Base-by-base conservation (phyloP, 768 basidiomycete species). In the Amylocystis lapponica region DNA sequence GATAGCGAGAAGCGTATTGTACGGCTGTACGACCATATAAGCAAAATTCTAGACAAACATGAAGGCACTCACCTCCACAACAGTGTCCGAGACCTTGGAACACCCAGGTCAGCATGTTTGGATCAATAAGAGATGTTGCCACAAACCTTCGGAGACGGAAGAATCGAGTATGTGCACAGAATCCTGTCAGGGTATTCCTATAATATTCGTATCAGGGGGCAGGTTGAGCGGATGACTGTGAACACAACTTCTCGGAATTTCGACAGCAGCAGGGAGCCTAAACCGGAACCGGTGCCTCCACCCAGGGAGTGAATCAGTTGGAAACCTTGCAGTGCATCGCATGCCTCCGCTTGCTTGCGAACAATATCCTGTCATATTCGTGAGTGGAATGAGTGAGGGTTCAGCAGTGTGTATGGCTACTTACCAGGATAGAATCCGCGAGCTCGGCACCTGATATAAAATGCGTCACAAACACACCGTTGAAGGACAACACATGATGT, bases 241-340 rank as follows among this genome's bases (percentile, higher is more conserved):
- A 34, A 48, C 47, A 55, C 72, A 51, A 75, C 87, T 67, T 93
- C 90, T 40, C 87, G 77, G 46, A 93, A 65, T 58, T 93, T 93
- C 27, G 81, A 79, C 27, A 95, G 64, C 41, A 94, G 66, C 32
- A 94, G 67, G 43, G 81, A 83, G 29, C 91, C 91, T 31, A 94
- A 63, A 14, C 92, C 92, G 19, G 91, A 80, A 27, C 91, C 92
- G 3, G 88, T 94, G 27, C 92, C 92, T 47, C 92, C 92, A 27
- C 92, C 92, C 14, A 98, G 77, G 14, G 92, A 91, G 51, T 95
- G 91, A 9, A 92, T 63, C 36, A 93, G 62, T 54, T 94, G 91
- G 58, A 94, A 91, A 1, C 94, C 94, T 67, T 98, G 94, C 16
- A 97, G 69, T 8, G 81, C 76, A 30, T 98, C 91, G 53, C 86